Conservation (phyloP, 2,329 filamentous ascomycete genomes). For the Aciculosporium take region DNA sequence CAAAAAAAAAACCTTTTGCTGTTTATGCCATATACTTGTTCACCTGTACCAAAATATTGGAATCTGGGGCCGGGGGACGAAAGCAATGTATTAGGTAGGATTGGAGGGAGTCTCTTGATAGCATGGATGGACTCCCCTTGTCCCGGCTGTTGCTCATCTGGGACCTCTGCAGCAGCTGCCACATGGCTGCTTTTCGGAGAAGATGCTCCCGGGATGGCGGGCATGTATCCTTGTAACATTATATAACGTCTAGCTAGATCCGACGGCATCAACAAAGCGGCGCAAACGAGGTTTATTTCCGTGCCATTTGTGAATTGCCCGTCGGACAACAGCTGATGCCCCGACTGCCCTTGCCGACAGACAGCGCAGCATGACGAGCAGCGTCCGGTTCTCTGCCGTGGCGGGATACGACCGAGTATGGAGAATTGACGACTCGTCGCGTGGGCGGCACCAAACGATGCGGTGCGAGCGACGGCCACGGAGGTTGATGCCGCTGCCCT, state of each 20-base stretch:
- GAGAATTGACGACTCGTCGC: too few relatives aligned
- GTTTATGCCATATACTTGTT: neutral
- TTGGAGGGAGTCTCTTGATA: slow-evolving; percentile 6
- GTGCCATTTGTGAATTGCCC: too few relatives aligned
- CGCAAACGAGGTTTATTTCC: neutral
- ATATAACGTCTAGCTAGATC: neutral
- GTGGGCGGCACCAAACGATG: too few relatives aligned
- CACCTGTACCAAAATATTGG: neutral
- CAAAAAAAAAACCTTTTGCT: slow-evolving; percentile 7
- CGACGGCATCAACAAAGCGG: neutral
- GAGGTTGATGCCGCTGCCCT: too few relatives aligned
- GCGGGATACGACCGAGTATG: too few relatives aligned
- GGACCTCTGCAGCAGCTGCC: slow-evolving; percentile 11
- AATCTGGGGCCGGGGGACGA: slow-evolving; percentile 1
- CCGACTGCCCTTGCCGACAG: too few relatives aligned
- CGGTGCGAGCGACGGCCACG: too few relatives aligned
- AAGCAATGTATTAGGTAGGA: slow-evolving; percentile 3
- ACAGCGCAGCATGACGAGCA: too few relatives aligned
- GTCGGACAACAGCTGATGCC: too few relatives aligned
- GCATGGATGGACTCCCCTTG: slow-evolving; percentile 1
- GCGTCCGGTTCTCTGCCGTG: too few relatives aligned
- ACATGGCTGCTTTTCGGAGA: neutral
- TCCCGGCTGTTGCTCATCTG: slow-evolving; percentile 11
- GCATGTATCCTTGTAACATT: slow-evolving; percentile 19
- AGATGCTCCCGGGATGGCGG: slow-evolving; percentile 8